Base-by-base conservation (phyloP, 2,329 filamentous ascomycete genomes). In the Chaetomium sp. region DNA sequence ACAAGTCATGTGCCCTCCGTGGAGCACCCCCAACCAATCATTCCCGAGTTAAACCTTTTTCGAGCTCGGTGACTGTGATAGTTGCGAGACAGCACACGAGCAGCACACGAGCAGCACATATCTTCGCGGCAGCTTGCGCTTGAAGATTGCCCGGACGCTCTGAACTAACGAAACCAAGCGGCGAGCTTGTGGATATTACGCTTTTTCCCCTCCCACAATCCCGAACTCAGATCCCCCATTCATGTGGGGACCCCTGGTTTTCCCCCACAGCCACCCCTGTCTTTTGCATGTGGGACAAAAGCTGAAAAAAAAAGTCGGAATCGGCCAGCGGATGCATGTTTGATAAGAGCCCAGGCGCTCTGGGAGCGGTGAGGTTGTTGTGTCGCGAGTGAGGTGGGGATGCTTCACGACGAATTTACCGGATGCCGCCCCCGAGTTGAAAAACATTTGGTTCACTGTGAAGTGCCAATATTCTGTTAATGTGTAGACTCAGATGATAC, bases 181-280 rank as follows among this genome's bases (percentile, higher is more conserved):
- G 45, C 45, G 45, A 36, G 7, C 32, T 34, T 47, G 32, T 36
- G 44, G 33, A 14, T 46, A n/a, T 36, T 8, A 12, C 10, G 33
- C n/a, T 35, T 47, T 10, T n/a, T 2, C 19, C 19, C 19, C 19
- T 27, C 19, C 19, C 19, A 27, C 33, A 19, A 47, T 34, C 44
- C 44, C 44, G 10, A 47, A 34, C 35, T 46, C 44, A n/a, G 3
- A 6, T 47, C 14, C 44, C 44, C 44, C 33, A 47, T 47, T 36
- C 8, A 12, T 48, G 45, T 48, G 48, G 33, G 45, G 48, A 40
- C 19, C 36, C 37, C 36, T 41, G 48, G 33, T 41, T 5, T 7
- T 47, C 38, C 50, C 50, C 50, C 55, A 53, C 55, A 50, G 3
- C 19, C 11, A 35, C 41, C 27, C 49, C 54, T 52, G 42, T 47